Base-by-base conservation (phyloP, 2,329 filamentous ascomycete species). In the Sporothrix dimorphospora region DNA sequence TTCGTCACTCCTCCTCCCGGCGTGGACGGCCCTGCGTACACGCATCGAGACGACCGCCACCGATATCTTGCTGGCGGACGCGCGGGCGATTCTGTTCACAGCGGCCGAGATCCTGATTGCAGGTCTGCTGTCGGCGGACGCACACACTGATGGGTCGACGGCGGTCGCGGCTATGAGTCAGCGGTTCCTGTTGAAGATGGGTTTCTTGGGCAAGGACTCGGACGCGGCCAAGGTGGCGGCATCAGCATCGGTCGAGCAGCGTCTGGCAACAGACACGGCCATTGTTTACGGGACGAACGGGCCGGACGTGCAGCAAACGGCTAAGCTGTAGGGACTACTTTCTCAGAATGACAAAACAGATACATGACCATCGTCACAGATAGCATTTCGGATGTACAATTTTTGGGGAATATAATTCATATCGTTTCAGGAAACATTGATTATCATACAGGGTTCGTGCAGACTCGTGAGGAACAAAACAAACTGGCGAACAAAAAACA, bases 91-190 rank as follows among this genome's bases (percentile, higher is more conserved):
- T 1, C 78, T 85, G 3, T 86, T 83, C 79, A 74, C 76, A 2
- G 76, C 84, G 1, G 83, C 84, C 0, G 83, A 86, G 70, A 76
- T 85, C 8, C 71, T 85, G 34, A 81, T 84, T 24, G 81, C 80
- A 9, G 77, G 82, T n/a, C 75, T 87, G 63, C 78, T 85, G 49
- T 76, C 81, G 53, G 79, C 83, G 1, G 84, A 86, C 72, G 80
- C 80, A 1, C 72, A 76, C 5, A 80, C 77, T 47, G 80, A 83
- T 66, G 79, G 79, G 2, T 80, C 82, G 7, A 69, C 72, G 1
- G 81, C 81, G 4, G 78, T 81, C 0, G 76, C 77, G 19, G 82
- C 83, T 21, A 82, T 86, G 70, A 80, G 82, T 61, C 70, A 72
- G 16, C 78, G 84, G 2, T 86, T 82, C 71, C 71, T 85, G 34